Evolutionary conservation across 2,329 filamentous ascomycete species (phyloP), one percentile per base, ranked within the genome.

Genomic region (Exophiala bonariae): DNA sequence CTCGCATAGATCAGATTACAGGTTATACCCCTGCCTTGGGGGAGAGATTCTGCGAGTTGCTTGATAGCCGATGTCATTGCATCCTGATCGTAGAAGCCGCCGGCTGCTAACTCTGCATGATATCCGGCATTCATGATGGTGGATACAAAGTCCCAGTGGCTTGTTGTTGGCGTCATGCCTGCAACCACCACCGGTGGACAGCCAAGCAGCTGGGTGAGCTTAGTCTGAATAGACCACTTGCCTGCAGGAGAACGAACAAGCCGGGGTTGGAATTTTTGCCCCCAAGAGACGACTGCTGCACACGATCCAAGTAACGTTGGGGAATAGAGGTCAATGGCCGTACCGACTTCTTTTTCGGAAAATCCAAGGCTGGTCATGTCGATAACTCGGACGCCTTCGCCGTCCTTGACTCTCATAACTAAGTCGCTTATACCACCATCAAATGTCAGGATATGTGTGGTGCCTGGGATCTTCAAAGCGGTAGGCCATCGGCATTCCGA

Each of bases 1-100:
- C 70, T 76, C 52, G 76, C 74, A 55, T 79, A 79, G 51, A 79
- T 79, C 47, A 79, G 49, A 56, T 79, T 79, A 55, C 76, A 59
- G 2, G 72, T 73, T 55, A 79, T 77, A 49, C 75, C 75, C 46
- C 75, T 73, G 17, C 75, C 76, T 11, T 68, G 62, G 14, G 70
- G 70, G 41, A 73, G 72, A 17, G 63, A 59, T 17, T 67, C 65
- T 32, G 69, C 67, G n/a, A 77, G 64, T 42, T 71, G 70, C 20
- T 58, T 60, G 46, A 78, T 71, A 11, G 74, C 74, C n/a, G 64
- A 63, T 16, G 65, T 69, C 65, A 77, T 69, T 23, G 63, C 63
- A 33, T 64, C 63, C 19, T 68, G 65, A 36, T 70, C 69, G 59
- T 75, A 73, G 63, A 77, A 78, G 26, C 75, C 75, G 56, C 75